These are phyloP conservation scores for Tulasnella sp. DNA, from an alignment of 768 basidiomycete genomes.

Conservation along the genomic window DNA sequence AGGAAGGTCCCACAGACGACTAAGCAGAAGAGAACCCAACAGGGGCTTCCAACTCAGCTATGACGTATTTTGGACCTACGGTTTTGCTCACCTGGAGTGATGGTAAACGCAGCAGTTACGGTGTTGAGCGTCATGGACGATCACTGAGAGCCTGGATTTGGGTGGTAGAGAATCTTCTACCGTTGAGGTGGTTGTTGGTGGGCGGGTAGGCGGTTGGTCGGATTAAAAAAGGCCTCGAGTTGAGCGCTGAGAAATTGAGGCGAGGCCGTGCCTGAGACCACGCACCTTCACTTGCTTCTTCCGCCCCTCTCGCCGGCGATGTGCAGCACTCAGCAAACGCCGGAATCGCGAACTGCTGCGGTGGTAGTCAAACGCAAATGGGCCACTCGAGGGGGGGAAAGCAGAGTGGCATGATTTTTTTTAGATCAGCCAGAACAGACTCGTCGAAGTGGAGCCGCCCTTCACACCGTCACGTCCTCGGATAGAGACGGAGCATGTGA, in stretches of 20 bases:
- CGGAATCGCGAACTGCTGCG: background rate
- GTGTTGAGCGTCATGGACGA: conserved; percentile 18
- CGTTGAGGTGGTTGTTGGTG: background rate
- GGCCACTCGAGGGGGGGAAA: background rate
- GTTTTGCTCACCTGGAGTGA: conserved; percentile 16
- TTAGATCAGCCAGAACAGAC: background rate
- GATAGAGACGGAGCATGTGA: background rate
- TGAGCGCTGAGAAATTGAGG: conserved; percentile 5
- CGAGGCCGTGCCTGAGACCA: background rate
- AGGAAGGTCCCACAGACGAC: conserved; percentile 55
- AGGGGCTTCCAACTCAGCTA: background rate
- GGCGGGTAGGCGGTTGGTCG: background rate
- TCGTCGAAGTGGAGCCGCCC: background rate
- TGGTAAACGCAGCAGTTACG: conserved; percentile 18
- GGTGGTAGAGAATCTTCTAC: background rate
- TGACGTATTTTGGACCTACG: background rate
- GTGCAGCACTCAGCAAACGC: background rate
- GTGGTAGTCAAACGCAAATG: background rate
- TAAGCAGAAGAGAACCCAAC: conserved; percentile 33
- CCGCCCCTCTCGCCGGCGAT: background rate
- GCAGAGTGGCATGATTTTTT: conserved; percentile 4
- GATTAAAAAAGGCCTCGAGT: background rate
- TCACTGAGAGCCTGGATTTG: background rate
- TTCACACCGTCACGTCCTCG: background rate
- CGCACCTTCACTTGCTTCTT: background rate